phyloP scores from a whole-genome alignment of 106 monocot species.

The Dioscorea zingiberensis region DNA sequence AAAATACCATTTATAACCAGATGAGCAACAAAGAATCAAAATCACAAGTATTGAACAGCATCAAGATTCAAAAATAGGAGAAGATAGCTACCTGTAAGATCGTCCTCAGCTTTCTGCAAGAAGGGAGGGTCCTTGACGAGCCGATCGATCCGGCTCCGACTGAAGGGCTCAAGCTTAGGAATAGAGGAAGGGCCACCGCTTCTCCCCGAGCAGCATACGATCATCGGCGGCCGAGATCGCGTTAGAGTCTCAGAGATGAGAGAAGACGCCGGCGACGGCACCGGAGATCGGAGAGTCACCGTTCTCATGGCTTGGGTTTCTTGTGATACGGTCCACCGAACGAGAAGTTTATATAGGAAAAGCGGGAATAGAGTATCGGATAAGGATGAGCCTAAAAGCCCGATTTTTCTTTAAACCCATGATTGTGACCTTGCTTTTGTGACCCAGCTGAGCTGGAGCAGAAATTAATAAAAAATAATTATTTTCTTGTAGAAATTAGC shows the following conservation, averaged over 20 bases:
- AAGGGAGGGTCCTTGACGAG: slow-evolving; percentile 44
- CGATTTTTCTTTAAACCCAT: too few species aligned
- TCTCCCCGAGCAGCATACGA: slow-evolving; percentile 26
- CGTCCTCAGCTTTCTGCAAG: slow-evolving; percentile 47
- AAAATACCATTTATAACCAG: too few species aligned
- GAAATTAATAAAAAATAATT: too few species aligned
- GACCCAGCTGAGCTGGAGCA: too few species aligned
- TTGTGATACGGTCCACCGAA: not conserved
- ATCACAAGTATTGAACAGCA: too few species aligned
- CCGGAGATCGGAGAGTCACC: too few species aligned
- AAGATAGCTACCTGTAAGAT: slow-evolving; percentile 38
- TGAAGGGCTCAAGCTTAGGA: slow-evolving; percentile 71
- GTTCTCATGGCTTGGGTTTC: not conserved
- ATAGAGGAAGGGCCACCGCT: slow-evolving; percentile 18
- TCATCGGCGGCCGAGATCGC: slow-evolving; percentile 11
- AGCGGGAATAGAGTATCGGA: not conserved
- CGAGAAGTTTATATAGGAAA: not conserved
- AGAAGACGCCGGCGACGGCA: not conserved
- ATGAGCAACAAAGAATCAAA: too few species aligned
- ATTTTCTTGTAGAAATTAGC: too few species aligned
- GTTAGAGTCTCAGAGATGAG: not conserved
- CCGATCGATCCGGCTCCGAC: slow-evolving; percentile 54
- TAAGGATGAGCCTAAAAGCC: not conserved
- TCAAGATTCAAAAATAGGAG: not conserved
- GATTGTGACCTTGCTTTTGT: too few species aligned